Evolutionary conservation across 176 grass and related monocot genomes (phyloP), one percentile per base, ranked within the genome.

Genomic region (Cymbopogon citratus): DNA sequence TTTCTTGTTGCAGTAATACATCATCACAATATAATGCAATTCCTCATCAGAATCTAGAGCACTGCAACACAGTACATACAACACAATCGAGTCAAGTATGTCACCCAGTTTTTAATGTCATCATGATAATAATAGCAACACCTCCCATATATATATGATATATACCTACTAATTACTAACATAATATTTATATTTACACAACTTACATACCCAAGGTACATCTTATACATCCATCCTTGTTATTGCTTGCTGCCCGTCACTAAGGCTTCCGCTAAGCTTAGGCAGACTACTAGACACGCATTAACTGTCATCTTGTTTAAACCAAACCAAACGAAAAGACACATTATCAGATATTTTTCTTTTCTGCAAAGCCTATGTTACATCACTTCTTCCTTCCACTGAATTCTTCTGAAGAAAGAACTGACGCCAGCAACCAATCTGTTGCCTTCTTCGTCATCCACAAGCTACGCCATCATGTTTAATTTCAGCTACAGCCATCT

Each of bases 321-420:
- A 61, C 26, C 59, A 24, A 78, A 66, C 80, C 38, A 40, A 43
- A 43, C 40, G 84, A 78, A 64, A 71, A 46, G 86, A 77, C 69
- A 51, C 78, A 36, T 27, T 59, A 75, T 77, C 46, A 73, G 71
- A 66, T 63, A 12, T 15, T 63, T 57, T 15, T 11, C 28, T 14
- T 65, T 89, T 82, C 59, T 82, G 46, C 57, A 86, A 86, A 48
- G 73, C 68, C 83, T 90, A 90, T 83, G 79, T 83, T 78, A 86
- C 82, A 76, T 74, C 88, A 74, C 65, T 59, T 77, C 52, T 77
- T 73, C 88, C 81, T 90, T 61, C 35, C 56, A 12, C 56, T 60
- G 44, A 85, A 76, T 83, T 36, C 59, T 89, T 89, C 66, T 7
- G 46, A 78, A 86, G 79, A 82, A 73, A 82, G 21, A 66, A 77